Conservation (phyloP, 1,284 basidiomycete genomes). For the Ganoderma resinaceum region DNA sequence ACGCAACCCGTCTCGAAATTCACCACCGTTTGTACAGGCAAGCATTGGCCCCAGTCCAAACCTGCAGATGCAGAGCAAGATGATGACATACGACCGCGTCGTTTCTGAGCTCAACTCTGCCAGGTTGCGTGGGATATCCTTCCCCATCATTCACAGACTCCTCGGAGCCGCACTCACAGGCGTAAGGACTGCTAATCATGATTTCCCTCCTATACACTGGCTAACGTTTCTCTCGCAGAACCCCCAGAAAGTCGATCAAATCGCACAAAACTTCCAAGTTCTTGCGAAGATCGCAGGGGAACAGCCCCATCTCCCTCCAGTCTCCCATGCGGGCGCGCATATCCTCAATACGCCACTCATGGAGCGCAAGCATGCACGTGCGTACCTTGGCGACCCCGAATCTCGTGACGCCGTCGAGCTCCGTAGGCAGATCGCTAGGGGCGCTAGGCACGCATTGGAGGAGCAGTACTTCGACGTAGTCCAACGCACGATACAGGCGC, state of each 20-base stretch:
- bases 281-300: slow-evolving; percentile 76
- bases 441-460: slow-evolving; percentile 79
- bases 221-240: not conserved
- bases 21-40: slow-evolving; percentile 43
- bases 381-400: slow-evolving; percentile 75
- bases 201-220: not conserved
- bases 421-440: slow-evolving; percentile 75
- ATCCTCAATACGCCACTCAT: slow-evolving; percentile 78
- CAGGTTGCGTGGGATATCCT: slow-evolving; percentile 74
- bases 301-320: slow-evolving; percentile 70
- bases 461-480: slow-evolving; percentile 89
- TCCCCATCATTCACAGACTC: slow-evolving; percentile 76
- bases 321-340: slow-evolving; percentile 79
- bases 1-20: not conserved
- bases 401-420: slow-evolving; percentile 68
- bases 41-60: slow-evolving; percentile 63
- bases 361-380: slow-evolving; percentile 75
- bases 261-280: slow-evolving; percentile 74
- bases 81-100: slow-evolving; percentile 93
- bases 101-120: slow-evolving; percentile 78
- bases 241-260: slow-evolving; percentile 60
- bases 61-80: slow-evolving; percentile 88
- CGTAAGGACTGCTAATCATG: slow-evolving; percentile 46
- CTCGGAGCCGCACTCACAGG: slow-evolving; percentile 70
- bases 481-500: slow-evolving; percentile 84